A percentile compares a stretch with the other conserved stretches of the same genome.
Evolutionary conservation across 140 eudicot species (phyloP).

Genomic region (Stevia rebaudiana): DNA sequence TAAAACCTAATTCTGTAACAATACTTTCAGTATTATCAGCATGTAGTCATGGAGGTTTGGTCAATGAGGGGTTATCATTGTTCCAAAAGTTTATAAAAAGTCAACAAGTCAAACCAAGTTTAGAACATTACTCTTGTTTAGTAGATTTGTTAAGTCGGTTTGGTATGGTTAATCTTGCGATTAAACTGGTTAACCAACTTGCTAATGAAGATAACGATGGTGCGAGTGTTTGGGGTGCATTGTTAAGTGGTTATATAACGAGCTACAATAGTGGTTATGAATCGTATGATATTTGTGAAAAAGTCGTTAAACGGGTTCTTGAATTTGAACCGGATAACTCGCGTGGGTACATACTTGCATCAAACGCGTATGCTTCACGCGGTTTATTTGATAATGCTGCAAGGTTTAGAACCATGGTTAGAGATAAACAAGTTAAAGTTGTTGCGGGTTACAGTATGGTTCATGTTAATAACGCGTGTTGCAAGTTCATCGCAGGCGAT

Average conservation of each 20-base stretch:
- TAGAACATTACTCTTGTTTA: slow-evolving; percentile 70
- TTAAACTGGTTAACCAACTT: slow-evolving; percentile 41
- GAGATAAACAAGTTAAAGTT: slow-evolving; percentile 45
- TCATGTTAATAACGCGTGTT: slow-evolving; percentile 30
- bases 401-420: slow-evolving; percentile 52
- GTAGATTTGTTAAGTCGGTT: slow-evolving; percentile 75
- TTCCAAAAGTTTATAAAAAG: slow-evolving; percentile 42
- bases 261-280: slow-evolving; percentile 23
- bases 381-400: slow-evolving; percentile 64
- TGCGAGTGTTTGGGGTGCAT: slow-evolving; percentile 74
- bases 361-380: slow-evolving; percentile 50
- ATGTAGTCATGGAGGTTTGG: slow-evolving; percentile 86
- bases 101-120: slow-evolving; percentile 35
- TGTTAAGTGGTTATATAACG: slow-evolving; percentile 59
- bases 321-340: slow-evolving; percentile 70
- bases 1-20: slow-evolving; percentile 60
- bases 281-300: slow-evolving; percentile 33
- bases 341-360: slow-evolving; percentile 70
- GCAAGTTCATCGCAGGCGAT: slow-evolving; percentile 58
- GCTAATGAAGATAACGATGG: slow-evolving; percentile 29
- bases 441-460: slow-evolving; percentile 69
- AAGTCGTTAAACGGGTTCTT: slow-evolving; percentile 40
- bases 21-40: slow-evolving; percentile 70
- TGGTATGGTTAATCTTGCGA: slow-evolving; percentile 65
- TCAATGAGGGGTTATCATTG: slow-evolving; percentile 49